These are phyloP conservation scores for Suillus subluteus DNA, from an alignment of 768 basidiomycete genomes.

Conservation along the genomic window DNA sequence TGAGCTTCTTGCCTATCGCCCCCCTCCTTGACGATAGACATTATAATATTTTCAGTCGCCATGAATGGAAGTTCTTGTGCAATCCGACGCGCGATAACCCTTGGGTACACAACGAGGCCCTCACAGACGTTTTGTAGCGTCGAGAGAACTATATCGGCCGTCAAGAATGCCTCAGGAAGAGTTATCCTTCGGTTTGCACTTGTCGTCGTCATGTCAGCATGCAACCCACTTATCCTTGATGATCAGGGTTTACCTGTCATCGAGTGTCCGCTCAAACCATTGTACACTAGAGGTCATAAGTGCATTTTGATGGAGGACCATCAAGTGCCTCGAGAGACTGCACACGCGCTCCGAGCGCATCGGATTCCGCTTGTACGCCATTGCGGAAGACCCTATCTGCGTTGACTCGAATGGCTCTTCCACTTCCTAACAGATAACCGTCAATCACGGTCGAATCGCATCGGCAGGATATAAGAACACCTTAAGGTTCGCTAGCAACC, in stretches of 20 bases:
- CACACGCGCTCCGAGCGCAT: slow-evolving; percentile 99
- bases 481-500: slow-evolving; percentile 93
- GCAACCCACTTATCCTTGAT: background rate
- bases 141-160: slow-evolving; percentile 94
- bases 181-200: slow-evolving; percentile 97
- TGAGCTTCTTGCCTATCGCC: slow-evolving; percentile 97
- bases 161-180: slow-evolving; percentile 95
- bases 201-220: slow-evolving; percentile 3
- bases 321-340: slow-evolving; percentile 93
- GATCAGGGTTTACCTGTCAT: slow-evolving; percentile 71
- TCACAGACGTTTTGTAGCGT: slow-evolving; percentile 97
- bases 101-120: slow-evolving; percentile 98
- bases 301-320: slow-evolving; percentile 95
- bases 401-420: slow-evolving; percentile 99
- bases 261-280: slow-evolving; percentile 98
- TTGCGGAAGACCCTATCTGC: slow-evolving; percentile 95
- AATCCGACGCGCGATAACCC: slow-evolving; percentile 91
- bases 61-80: slow-evolving; percentile 97
- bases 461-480: slow-evolving; percentile 32
- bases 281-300: slow-evolving; percentile 94
- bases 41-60: slow-evolving; percentile 99
- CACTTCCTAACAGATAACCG: slow-evolving; percentile 67
- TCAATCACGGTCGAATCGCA: background rate
- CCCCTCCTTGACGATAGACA: slow-evolving; percentile 95
- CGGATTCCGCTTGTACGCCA: slow-evolving; percentile 99